These are phyloP conservation scores for Medicago lupulina DNA, from an alignment of 306 rosid genomes.

Conservation along the genomic window DNA sequence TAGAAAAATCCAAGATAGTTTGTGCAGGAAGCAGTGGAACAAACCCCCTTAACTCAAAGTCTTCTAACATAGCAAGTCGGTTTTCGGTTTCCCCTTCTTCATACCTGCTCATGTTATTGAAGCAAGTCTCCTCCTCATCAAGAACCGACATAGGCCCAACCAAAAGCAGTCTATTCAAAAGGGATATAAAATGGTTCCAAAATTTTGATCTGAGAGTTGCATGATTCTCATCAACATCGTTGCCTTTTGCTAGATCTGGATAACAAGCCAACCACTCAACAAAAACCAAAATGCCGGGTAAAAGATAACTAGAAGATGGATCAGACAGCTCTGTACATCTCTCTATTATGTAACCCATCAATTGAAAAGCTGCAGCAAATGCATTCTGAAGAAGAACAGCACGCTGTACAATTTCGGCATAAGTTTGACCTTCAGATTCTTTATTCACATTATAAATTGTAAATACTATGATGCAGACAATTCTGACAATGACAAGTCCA, in stretches of 20 bases:
- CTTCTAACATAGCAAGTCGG: conserved; percentile 84
- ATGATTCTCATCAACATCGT: conserved; percentile 73
- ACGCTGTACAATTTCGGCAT: conserved; percentile 91
- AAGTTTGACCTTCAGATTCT: conserved; percentile 85
- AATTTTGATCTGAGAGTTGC: conserved; percentile 60
- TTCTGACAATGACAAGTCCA: conserved; percentile 67
- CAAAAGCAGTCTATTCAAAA: conserved; percentile 67
- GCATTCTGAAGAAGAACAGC: conserved; percentile 89
- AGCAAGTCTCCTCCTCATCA: conserved; percentile 76
- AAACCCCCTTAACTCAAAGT: conserved; percentile 89
- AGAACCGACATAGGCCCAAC: conserved; percentile 53
- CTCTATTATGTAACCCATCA: conserved; percentile 75
- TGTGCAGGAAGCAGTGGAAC: conserved; percentile 92
- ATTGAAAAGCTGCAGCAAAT: conserved; percentile 75
- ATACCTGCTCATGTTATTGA: conserved; percentile 78
- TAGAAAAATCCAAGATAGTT: conserved; percentile 83
- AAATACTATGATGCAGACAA: conserved; percentile 74
- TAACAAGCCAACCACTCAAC: conserved; percentile 92
- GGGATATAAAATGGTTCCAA: conserved; percentile 69
- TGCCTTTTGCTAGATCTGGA: conserved; percentile 75
- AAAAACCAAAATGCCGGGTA: conserved; percentile 83
- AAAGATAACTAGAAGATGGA: conserved; percentile 75
- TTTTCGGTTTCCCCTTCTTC: conserved; percentile 93
- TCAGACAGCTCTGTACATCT: conserved; percentile 69
- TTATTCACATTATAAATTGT: conserved; percentile 74